Evolutionary conservation across 768 basidiomycete genomes (phyloP), one percentile per base, ranked within the genome.

Genomic region (Boletus rubescentipes): DNA sequence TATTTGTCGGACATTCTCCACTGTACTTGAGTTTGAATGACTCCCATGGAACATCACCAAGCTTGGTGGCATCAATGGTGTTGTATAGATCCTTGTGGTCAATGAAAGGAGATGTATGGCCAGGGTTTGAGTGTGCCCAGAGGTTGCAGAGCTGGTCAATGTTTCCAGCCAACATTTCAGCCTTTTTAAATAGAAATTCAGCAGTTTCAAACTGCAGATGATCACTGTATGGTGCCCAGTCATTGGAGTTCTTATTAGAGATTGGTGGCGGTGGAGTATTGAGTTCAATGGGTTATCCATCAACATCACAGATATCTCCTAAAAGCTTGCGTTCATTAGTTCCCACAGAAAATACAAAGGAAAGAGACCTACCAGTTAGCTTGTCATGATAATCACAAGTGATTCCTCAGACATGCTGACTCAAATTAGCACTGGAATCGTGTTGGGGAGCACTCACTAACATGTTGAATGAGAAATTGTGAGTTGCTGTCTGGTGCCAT

Each of bases 41-140:
- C 5, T 67, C 18, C 77, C 77, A 80, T 0, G 71, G 67, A 16
- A 68, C 63, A 38, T 73, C 71, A 2, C 75, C 74, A 29, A 67
- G 45, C 8, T 40, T 46, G 9, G 70, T 76, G 0, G 56, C 51
- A 53, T 79, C 73, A 31, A 80, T 77, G 9, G 51, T 57, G 1
- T 12, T 4, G 9, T 58, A 45, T 1, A 58, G 16, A 0, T 58
- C 39, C 23, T 50, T 58, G 23, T 58, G 52, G 31, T 58, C 20
- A 3, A 23, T 16, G 5, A 46, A 34, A 3, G 44, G 44, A 20
- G 44, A 14, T 11, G 8, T 0, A 38, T n/a, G n/a, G n/a, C n/a
- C n/a, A n/a, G n/a, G n/a, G n/a, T n/a, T 6, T 16, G 51, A 52
- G 21, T 8, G 18, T 9, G 14, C 42, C 44, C 48, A 53, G 2